Base-by-base conservation (phyloP, 768 basidiomycete species). In the Amanita fuliginea region DNA sequence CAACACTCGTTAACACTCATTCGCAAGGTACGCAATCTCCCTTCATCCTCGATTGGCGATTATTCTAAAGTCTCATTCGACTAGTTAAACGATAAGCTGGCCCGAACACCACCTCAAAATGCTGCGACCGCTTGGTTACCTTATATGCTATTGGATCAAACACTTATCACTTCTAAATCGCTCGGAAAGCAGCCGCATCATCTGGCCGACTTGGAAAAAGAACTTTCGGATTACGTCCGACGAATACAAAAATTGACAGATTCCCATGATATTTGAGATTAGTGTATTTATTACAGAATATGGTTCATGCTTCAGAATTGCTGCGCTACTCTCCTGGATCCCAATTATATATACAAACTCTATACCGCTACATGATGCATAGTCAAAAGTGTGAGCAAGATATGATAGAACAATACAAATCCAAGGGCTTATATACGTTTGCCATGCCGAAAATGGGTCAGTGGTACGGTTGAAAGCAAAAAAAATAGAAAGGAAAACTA, bases 121-220 rank as follows among this genome's bases (percentile, higher is more conserved):
- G 75, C 86, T 2, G 76, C 73, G 30, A 61, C 74, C 47, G 84
- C 84, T 3, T 91, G 87, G 83, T 68, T 91, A 34, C 90, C 90
- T 11, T 92, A 92, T 59, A 77, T 80, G 43, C 72, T 92, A 48
- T 76, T 93, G 54, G 90, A 93, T 63, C 83, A 89, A 63, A 83
- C 92, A 32, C 71, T 92, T 24, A 71, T 72, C 19, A 80, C 81
- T 11, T 78, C 82, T 8, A 73, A 75, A 51, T 65, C 73, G 6
- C 73, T 77, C 56, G 69, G 72, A 32, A 70, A 72, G 33, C 60
- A 78, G 45, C 74, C 77, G 18, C 51, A 72, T 10, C 70, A 69
- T 37, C 68, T 80, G 42, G 62, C 69, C 28, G 72, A 75, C 53
- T 64, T 90, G 51, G 75, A 77, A 52, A 68, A 67, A 35, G 78